Evolutionary conservation across 371 early-diverging fungal genomes (phyloP), one percentile per base, ranked within the genome.

Genomic region (Apophysomyces sp.): DNA sequence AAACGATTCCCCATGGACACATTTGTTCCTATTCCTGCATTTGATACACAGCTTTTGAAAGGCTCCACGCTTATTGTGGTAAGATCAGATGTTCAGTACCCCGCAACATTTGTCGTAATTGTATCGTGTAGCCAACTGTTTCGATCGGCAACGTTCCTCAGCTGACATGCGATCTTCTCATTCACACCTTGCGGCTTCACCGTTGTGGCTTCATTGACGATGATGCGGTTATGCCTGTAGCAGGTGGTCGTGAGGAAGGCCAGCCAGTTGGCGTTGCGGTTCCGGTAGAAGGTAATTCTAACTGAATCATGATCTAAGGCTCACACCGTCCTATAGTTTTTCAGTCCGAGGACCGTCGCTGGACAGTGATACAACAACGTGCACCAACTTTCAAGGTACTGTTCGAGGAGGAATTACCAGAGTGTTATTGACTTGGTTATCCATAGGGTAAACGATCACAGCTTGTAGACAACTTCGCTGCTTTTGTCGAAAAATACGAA

Each of bases 61-160:
- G 71, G 66, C 4, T 78, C 81, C 1, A 82, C 73, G 2, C 72
- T 84, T 52, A 72, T 84, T 55, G 57, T 84, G 61, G 78, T 78
- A 69, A 5, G 37, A 27, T 11, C 21, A 8, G n/a, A 8, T 26
- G 2, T 9, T 26, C 53, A 39, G 5, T 3, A n/a, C 0, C 8
- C 44, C 28, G 1, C 40, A 51, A 3, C 15, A 44, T 21, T 44
- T 12, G 11, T 57, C 9, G 2, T 39, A 49, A 4, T 49, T 27
- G 21, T 52, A 37, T 31, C 37, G 2, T 31, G 18, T 57, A 84
- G 77, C 92, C 92, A 6, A 77, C 89, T 0, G 90, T 92, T 9
- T 91, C 93, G 6, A 88, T 92, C 44, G 93, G 92, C 52, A 92
- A 91, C 64, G 89, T 92, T 26, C 91, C 92, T 39, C 93, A 93